Evolutionary conservation across 1,284 basidiomycete genomes (phyloP).

Genomic region (Coniferiporia weirii): DNA sequence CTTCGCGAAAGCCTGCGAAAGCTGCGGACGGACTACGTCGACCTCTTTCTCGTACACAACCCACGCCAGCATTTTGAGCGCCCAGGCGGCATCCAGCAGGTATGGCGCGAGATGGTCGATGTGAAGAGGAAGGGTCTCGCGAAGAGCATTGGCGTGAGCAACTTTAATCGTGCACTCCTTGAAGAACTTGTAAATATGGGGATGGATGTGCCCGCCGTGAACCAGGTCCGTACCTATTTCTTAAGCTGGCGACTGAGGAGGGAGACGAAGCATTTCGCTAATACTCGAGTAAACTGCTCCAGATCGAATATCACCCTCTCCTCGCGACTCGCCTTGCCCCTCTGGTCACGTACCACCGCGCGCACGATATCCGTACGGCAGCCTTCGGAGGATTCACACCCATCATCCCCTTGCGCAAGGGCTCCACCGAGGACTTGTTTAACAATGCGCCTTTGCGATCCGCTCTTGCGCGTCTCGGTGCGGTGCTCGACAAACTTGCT

Average conservation of each 20-base stretch:
- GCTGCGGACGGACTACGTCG: constrained; percentile 65
- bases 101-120: constrained; percentile 73
- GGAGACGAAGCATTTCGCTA: too few species aligned
- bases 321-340: constrained; percentile 54
- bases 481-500: constrained; percentile 33
- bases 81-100: constrained; percentile 41
- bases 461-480: constrained; percentile 43
- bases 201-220: constrained; percentile 62
- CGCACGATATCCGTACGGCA: constrained; percentile 61
- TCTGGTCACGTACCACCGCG: constrained; percentile 48
- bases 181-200: constrained; percentile 55
- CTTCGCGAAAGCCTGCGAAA: constrained; percentile 52
- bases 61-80: constrained; percentile 33
- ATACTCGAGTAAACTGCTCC: neutral
- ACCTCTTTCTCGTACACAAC: constrained; percentile 73
- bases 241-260: neutral
- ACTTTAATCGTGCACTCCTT: constrained; percentile 68
- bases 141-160: constrained; percentile 81
- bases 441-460: constrained; percentile 29
- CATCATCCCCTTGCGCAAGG: constrained; percentile 48
- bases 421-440: too few species aligned
- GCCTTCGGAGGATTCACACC: constrained; percentile 65
- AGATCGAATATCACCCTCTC: constrained; percentile 84
- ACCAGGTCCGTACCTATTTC: constrained; percentile 52
- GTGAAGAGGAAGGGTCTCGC: constrained; percentile 62